These are phyloP conservation scores for Arabidopsis lyrata DNA, from an alignment of 441 rosid genomes.

Conservation along the genomic window DNA sequence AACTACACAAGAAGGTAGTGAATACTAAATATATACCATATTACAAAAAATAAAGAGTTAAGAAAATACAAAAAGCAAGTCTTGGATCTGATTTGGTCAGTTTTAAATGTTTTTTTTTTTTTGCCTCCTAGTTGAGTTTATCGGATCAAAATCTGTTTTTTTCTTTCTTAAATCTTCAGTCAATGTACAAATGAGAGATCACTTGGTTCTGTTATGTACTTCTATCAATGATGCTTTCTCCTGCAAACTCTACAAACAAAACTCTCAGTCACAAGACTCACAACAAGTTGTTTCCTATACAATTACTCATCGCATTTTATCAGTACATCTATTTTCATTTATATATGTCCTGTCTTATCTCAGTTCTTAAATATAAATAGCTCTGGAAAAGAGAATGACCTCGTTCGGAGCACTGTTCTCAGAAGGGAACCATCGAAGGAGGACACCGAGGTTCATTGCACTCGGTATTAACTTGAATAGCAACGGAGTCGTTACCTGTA, in stretches of 20 bases:
- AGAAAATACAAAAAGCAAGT: conserved; percentile 19
- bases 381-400: conserved; percentile 50
- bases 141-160: conserved; percentile 37
- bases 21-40: conserved; percentile 33
- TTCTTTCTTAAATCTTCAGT: conserved; percentile 13
- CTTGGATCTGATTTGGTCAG: conserved; percentile 34
- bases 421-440: conserved; percentile 83
- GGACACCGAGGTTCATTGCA: conserved; percentile 83
- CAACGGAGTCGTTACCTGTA: conserved; percentile 88
- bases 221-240: conserved; percentile 67
- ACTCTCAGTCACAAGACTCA: conserved; percentile 14
- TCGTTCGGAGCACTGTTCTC: conserved; percentile 64
- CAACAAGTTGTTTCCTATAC: neutral
- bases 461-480: conserved; percentile 84
- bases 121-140: conserved; percentile 16
- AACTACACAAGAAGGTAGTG: conserved; percentile 10
- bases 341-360: neutral
- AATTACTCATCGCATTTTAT: neutral
- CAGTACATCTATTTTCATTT: neutral
- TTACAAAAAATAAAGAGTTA: neutral
- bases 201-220: conserved; percentile 70
- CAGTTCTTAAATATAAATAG: conserved; percentile 5
- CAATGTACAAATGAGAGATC: conserved; percentile 44
- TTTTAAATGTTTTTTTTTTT: neutral
- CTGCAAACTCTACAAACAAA: conserved; percentile 51